phyloP scores from a whole-genome alignment of 768 basidiomycete genomes.

The Amanita polypyramis region DNA sequence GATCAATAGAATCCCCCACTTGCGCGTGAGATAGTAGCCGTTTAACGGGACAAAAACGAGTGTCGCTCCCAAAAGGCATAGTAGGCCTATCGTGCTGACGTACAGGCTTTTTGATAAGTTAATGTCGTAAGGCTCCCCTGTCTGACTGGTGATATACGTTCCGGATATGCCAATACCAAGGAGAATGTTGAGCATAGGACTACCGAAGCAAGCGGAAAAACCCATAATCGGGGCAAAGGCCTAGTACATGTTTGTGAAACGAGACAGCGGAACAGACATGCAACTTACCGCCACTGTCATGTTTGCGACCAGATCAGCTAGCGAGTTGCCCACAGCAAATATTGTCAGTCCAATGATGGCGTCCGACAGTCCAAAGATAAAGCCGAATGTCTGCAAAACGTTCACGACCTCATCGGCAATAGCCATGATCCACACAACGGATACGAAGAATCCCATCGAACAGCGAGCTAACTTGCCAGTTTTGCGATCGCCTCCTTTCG shows the following conservation, averaged over 20 bases:
- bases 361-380: slow-evolving; percentile 91
- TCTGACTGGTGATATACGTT: slow-evolving; percentile 67
- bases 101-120: slow-evolving; percentile 76
- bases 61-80: slow-evolving; percentile 64
- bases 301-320: slow-evolving; percentile 95
- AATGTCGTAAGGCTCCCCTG: slow-evolving; percentile 53
- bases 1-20: slow-evolving; percentile 79
- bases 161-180: slow-evolving; percentile 91
- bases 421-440: slow-evolving; percentile 97
- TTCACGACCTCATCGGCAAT: slow-evolving; percentile 95
- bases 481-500: slow-evolving; percentile 45
- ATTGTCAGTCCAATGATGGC: slow-evolving; percentile 96
- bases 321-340: slow-evolving; percentile 92
- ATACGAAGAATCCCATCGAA: slow-evolving; percentile 82
- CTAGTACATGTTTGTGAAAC: slow-evolving; percentile 19
- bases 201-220: slow-evolving; percentile 91
- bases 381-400: slow-evolving; percentile 67
- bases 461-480: slow-evolving; percentile 62
- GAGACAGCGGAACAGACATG: background rate
- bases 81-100: slow-evolving; percentile 76
- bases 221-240: slow-evolving; percentile 90
- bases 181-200: slow-evolving; percentile 86
- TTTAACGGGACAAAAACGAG: slow-evolving; percentile 80
- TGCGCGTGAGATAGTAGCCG: slow-evolving; percentile 64
- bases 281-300: slow-evolving; percentile 78